These are phyloP conservation scores for Leccinellum albellum DNA, from an alignment of 768 basidiomycete genomes.

Conservation along the genomic window DNA sequence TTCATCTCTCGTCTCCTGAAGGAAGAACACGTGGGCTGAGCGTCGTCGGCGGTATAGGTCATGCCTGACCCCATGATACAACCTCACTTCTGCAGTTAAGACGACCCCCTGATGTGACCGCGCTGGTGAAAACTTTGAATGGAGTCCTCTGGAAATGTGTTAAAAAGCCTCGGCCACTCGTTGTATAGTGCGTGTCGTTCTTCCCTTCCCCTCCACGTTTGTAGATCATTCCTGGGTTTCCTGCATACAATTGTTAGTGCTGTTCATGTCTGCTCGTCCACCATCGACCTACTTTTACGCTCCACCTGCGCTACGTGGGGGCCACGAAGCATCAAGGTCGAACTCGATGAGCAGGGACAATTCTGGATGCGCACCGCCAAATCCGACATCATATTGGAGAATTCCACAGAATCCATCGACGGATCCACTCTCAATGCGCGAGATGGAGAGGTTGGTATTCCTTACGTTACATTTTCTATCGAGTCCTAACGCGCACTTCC, in stretches of 20 bases:
- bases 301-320: too few relatives aligned
- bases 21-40: not conserved
- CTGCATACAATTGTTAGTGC: not conserved
- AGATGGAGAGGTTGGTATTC: too few relatives aligned
- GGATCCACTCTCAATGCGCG: too few relatives aligned
- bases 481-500: too few relatives aligned
- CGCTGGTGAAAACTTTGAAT: too few relatives aligned
- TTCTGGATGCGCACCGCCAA: too few relatives aligned
- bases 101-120: not conserved
- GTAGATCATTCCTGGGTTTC: not conserved
- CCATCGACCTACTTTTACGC: not conserved
- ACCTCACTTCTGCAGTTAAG: not conserved
- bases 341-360: too few relatives aligned
- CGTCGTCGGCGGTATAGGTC: conserved; percentile 8
- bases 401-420: too few relatives aligned
- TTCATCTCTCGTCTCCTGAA: not conserved
- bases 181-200: not conserved
- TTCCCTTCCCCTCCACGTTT: not conserved
- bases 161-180: conserved; percentile 5
- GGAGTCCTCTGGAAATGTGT: not conserved
- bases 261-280: conserved; percentile 6
- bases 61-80: not conserved
- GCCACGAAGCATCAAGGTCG: too few relatives aligned
- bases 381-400: too few relatives aligned
- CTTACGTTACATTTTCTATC: too few relatives aligned